Evolutionary conservation across 148 eudicot species (phyloP).

Genomic region (Dysphania ambrosioides): DNA sequence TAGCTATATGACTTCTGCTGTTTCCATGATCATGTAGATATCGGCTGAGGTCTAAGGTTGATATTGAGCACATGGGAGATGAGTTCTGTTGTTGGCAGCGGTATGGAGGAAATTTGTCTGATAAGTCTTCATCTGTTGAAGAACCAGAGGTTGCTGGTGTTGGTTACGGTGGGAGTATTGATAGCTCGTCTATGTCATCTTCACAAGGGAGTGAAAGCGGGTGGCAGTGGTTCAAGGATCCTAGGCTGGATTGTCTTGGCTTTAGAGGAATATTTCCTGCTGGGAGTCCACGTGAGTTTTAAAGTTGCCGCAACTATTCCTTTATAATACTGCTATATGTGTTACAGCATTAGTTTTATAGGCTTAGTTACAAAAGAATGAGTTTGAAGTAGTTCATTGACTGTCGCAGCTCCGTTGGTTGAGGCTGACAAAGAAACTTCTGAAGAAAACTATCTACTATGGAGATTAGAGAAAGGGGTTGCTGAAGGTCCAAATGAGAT

Average conservation of each 20-base stretch:
- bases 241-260: slow-evolving; percentile 81
- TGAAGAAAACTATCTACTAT: slow-evolving; percentile 72
- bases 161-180: slow-evolving; percentile 74
- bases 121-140: slow-evolving; percentile 38
- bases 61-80: slow-evolving; percentile 62
- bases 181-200: slow-evolving; percentile 58
- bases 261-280: slow-evolving; percentile 93
- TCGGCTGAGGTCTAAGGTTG: slow-evolving; percentile 88
- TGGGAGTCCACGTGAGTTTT: slow-evolving; percentile 53
- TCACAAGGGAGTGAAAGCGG: slow-evolving; percentile 54
- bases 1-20: neutral
- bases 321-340: neutral
- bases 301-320: neutral
- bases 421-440: slow-evolving; percentile 81
- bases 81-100: slow-evolving; percentile 88
- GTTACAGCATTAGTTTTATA: neutral
- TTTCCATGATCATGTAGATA: slow-evolving; percentile 45
- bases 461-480: slow-evolving; percentile 93
- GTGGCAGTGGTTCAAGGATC: slow-evolving; percentile 89
- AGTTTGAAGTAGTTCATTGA: slow-evolving; percentile 12
- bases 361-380: neutral
- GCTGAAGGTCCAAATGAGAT: slow-evolving; percentile 95
- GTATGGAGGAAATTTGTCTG: slow-evolving; percentile 48
- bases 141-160: slow-evolving; percentile 68
- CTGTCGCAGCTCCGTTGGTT: slow-evolving; percentile 81